phyloP scores from a whole-genome alignment of 2,329 filamentous ascomycete species.

The Helotiales sp. region DNA sequence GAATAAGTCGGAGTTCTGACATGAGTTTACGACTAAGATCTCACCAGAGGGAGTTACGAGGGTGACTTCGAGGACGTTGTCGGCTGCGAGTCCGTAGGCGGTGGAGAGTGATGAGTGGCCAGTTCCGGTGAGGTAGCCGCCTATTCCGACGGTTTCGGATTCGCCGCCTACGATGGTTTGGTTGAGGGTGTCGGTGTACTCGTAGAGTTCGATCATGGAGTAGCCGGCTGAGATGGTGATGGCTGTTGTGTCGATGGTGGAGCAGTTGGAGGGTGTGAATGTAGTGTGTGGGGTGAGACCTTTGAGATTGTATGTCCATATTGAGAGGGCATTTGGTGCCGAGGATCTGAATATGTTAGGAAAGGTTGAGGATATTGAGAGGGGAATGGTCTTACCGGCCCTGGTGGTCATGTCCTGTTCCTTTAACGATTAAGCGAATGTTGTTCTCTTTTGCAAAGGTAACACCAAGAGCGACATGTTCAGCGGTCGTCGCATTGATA shows the following conservation, averaged over 20 bases:
- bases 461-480: slow-evolving; percentile 32
- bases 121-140: slow-evolving; percentile 14
- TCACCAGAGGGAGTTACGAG: slow-evolving; percentile 11
- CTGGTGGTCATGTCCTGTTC: slow-evolving; percentile 11
- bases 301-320: slow-evolving; percentile 12
- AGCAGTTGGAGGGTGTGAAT: not conserved
- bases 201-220: slow-evolving; percentile 1
- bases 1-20: slow-evolving; percentile 16
- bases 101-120: slow-evolving; percentile 14
- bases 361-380: not conserved
- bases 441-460: slow-evolving; percentile 22
- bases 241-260: not conserved
- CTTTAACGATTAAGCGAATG: slow-evolving; percentile 13
- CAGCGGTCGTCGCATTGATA: slow-evolving; percentile 33
- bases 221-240: not conserved
- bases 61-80: slow-evolving; percentile 10
- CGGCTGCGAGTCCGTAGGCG: slow-evolving; percentile 16
- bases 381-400: not conserved
- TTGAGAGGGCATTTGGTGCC: slow-evolving; percentile 16
- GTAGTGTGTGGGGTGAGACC: not conserved
- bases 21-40: slow-evolving; percentile 5
- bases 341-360: not conserved
- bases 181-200: not conserved
- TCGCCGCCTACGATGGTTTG: slow-evolving; percentile 2
- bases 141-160: slow-evolving; percentile 5